These are phyloP conservation scores for Pythium phragmiticola DNA, from an alignment of 352 stramenopile genomes.

Conservation along the genomic window DNA sequence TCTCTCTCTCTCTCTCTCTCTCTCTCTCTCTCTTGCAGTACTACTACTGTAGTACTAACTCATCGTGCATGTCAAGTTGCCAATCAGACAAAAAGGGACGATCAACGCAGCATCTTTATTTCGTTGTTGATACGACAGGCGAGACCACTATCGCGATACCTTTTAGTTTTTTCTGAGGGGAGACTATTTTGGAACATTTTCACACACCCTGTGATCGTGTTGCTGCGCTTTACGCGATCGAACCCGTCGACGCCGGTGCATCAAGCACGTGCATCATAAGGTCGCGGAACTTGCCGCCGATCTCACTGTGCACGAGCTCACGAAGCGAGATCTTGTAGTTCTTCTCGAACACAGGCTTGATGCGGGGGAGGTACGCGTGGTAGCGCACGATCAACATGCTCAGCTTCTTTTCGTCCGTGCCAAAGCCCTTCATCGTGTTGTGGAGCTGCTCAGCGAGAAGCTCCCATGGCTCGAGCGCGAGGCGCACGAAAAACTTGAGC, in stretches of 20 bases:
- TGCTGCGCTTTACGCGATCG: background rate
- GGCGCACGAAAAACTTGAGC: conserved; percentile 59
- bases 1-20: too few relatives aligned
- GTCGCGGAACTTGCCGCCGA: conserved; percentile 57
- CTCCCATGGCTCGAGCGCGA: conserved; percentile 57
- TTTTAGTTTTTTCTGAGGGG: background rate
- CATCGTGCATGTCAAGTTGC: too few relatives aligned
- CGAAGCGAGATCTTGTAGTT: conserved; percentile 62
- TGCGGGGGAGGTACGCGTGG: conserved; percentile 51
- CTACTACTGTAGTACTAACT: too few relatives aligned
- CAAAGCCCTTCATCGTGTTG: conserved; percentile 61
- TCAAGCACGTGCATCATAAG: conserved; percentile 62
- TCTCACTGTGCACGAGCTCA: conserved; percentile 55
- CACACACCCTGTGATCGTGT: background rate
- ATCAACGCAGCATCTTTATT: too few relatives aligned
- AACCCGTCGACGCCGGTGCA: conserved; percentile 21
- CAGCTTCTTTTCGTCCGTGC: conserved; percentile 68
- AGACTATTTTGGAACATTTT: background rate
- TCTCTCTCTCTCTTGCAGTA: too few relatives aligned
- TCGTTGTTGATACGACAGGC: too few relatives aligned
- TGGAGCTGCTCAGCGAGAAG: conserved; percentile 65
- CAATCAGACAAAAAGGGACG: too few relatives aligned
- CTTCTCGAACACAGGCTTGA: conserved; percentile 52
- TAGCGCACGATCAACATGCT: conserved; percentile 69
- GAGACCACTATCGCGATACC: background rate